phyloP scores from a whole-genome alignment of 129 eudicot genomes.

The Apium graveolens region DNA sequence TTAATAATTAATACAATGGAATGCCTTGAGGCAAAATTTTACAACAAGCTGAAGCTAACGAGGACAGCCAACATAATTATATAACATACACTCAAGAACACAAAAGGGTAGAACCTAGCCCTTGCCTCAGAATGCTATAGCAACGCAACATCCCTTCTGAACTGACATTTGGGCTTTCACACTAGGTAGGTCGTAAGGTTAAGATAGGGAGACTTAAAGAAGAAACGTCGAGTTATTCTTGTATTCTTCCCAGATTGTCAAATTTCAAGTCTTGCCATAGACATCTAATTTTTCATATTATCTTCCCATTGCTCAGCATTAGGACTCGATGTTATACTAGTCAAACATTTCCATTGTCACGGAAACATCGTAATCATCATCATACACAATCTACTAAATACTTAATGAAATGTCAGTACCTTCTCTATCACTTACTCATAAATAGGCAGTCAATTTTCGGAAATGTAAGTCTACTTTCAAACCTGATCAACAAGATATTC shows the following conservation, averaged over 20 bases:
- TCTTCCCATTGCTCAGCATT: no score
- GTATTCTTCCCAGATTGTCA: background rate
- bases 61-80: background rate
- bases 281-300: background rate
- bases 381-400: background rate
- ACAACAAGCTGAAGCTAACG: background rate
- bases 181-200: background rate
- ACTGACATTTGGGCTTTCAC: background rate
- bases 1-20: background rate
- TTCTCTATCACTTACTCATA: background rate
- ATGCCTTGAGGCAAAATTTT: background rate
- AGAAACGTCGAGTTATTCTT: background rate
- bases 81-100: background rate
- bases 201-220: background rate
- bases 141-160: background rate
- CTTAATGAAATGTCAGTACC: background rate
- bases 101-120: background rate
- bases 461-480: background rate
- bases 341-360: background rate
- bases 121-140: background rate
- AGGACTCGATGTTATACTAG: background rate
- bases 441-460: background rate
- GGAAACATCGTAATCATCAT: no score
- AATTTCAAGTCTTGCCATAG: background rate
- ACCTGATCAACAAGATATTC: background rate